Conservation (phyloP, 257 asterid species). For the Forsythia suspensa region DNA sequence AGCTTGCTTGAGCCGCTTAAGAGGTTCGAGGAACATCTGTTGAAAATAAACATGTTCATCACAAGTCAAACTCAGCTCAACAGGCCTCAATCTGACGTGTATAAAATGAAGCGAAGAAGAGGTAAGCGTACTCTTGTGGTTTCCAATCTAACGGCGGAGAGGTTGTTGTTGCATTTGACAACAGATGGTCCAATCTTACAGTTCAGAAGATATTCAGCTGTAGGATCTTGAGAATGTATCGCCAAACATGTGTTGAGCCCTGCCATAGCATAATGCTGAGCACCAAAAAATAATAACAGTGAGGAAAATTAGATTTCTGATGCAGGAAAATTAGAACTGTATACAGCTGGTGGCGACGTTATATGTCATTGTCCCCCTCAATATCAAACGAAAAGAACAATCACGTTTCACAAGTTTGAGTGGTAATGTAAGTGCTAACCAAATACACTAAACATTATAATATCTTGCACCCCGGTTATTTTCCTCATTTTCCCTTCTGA, state of each 20-base stretch:
- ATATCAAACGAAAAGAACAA: neutral
- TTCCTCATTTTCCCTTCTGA: neutral
- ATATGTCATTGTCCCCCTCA: neutral
- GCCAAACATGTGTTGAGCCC: constrained; percentile 87
- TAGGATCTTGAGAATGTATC: constrained; percentile 88
- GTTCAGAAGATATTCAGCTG: constrained; percentile 72
- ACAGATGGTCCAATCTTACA: constrained; percentile 82
- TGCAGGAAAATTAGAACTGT: neutral
- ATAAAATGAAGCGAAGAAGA: constrained; percentile 16
- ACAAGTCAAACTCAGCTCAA: constrained; percentile 21
- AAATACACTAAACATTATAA: neutral
- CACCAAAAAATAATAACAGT: constrained; percentile 8
- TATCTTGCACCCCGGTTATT: neutral
- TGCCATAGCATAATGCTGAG: constrained; percentile 83
- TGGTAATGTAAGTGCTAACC: neutral
- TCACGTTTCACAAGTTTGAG: neutral
- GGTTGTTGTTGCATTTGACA: constrained; percentile 50
- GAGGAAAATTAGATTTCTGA: neutral
- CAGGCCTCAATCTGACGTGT: constrained; percentile 7
- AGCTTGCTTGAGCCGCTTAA: constrained; percentile 79
- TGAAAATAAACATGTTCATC: constrained; percentile 18
- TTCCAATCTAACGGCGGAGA: constrained; percentile 81
- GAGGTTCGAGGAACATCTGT: constrained; percentile 97
- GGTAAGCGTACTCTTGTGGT: constrained; percentile 69
- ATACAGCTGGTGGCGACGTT: neutral